Evolutionary conservation across 495 filamentous ascomycete species (phyloP).

Genomic region (Talaromyces trachyspermus): DNA sequence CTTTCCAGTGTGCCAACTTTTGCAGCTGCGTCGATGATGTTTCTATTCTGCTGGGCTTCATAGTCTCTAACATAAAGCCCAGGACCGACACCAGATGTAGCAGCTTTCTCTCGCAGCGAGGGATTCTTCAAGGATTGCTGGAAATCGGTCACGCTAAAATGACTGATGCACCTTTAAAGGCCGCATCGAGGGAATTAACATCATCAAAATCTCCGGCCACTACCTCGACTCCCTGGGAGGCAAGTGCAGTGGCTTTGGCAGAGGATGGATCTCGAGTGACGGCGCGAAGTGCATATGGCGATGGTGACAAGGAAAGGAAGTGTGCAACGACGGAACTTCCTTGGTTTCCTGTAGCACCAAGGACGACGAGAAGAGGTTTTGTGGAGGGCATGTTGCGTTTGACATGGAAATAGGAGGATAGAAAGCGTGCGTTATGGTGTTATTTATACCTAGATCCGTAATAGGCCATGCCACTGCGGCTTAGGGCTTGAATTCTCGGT

Average conservation of each 20-base stretch:
- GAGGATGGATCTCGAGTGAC: slow-evolving; percentile 30
- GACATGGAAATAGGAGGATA: no score
- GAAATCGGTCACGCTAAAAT: slow-evolving; percentile 49
- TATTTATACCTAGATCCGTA: no score
- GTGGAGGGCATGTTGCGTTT: slow-evolving; percentile 11
- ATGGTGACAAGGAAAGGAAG: slow-evolving; percentile 19
- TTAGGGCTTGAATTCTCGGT: no score
- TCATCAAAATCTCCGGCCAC: slow-evolving; percentile 37
- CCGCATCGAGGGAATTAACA: slow-evolving; percentile 26
- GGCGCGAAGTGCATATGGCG: slow-evolving; percentile 24
- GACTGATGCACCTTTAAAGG: slow-evolving; percentile 36
- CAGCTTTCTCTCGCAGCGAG: slow-evolving; percentile 13
- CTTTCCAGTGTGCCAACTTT: slow-evolving; percentile 31
- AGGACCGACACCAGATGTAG: slow-evolving; percentile 15
- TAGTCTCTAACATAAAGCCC: slow-evolving; percentile 34
- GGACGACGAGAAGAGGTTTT: slow-evolving; percentile 12
- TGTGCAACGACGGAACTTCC: slow-evolving; percentile 30
- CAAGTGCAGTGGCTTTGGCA: slow-evolving; percentile 22
- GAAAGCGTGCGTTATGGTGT: no score
- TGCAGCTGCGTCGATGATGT: slow-evolving; percentile 42
- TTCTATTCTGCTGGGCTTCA: slow-evolving; percentile 39
- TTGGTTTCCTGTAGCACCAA: slow-evolving; percentile 29
- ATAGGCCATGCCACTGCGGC: no score
- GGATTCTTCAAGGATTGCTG: slow-evolving; percentile 20
- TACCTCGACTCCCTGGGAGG: slow-evolving; percentile 38